Conservation (phyloP, 2,329 filamentous ascomycete genomes). For the Spiromastix sp. region DNA sequence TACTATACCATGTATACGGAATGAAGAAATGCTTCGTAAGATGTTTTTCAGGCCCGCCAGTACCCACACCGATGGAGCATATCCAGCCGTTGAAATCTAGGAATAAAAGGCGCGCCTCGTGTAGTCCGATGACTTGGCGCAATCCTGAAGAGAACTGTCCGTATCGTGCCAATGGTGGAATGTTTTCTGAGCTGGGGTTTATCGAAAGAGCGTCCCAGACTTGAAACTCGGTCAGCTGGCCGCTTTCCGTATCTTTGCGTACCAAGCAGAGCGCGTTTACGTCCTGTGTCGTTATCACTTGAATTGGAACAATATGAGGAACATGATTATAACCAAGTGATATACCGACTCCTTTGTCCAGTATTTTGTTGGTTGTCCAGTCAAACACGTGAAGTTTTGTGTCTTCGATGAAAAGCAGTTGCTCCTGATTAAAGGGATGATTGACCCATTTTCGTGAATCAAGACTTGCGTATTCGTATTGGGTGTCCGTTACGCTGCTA, state of each 20-base stretch:
- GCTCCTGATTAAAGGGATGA: neutral
- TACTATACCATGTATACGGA: neutral
- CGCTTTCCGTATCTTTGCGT: neutral
- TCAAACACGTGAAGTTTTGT: neutral
- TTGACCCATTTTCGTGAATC: neutral
- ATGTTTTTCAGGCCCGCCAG: neutral
- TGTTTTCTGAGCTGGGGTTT: neutral
- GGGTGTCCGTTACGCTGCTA: neutral
- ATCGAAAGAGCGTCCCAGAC: neutral
- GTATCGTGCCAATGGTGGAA: neutral
- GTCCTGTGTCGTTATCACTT: neutral
- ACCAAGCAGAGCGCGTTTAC: neutral
- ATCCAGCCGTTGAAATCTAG: neutral
- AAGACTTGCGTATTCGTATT: neutral
- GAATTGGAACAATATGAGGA: neutral
- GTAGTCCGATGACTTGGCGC: neutral
- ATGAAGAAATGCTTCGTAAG: neutral
- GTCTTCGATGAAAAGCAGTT: neutral
- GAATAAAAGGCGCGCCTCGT: neutral
- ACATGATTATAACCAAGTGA: neutral
- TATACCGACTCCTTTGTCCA: neutral
- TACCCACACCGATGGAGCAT: neutral
- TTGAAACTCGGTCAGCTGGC: neutral
- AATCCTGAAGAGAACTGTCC: neutral
- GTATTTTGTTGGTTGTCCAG: neutral